phyloP scores from a whole-genome alignment of 768 basidiomycete genomes.

The Mycena venus region DNA sequence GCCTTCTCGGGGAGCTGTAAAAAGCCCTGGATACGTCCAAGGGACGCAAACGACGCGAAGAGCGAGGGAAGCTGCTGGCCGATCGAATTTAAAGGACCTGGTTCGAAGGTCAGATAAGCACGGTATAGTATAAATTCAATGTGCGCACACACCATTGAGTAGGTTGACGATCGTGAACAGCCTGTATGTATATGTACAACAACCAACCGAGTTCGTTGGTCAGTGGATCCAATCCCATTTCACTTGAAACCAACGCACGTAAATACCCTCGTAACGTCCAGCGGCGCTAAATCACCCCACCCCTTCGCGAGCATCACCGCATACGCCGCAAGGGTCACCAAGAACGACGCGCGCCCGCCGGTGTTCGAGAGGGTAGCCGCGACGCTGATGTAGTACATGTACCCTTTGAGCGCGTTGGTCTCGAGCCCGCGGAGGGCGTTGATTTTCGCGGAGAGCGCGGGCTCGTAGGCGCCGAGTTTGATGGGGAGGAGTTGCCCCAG shows the following conservation, averaged over 20 bases:
- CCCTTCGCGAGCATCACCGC: constrained; percentile 8
- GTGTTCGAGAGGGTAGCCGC: constrained; percentile 7
- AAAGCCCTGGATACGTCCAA: constrained; percentile 23
- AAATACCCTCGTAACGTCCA: constrained; percentile 15
- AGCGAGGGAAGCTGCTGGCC: constrained; percentile 10
- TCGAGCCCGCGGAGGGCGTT: constrained; percentile 10
- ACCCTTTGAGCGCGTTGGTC: neutral
- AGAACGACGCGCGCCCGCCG: constrained; percentile 11
- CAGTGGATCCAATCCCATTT: too few relatives aligned
- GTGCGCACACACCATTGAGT: neutral
- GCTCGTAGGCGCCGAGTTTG: constrained; percentile 27
- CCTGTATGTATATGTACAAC: too few relatives aligned
- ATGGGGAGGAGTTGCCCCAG: constrained; percentile 28
- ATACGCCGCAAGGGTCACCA: constrained; percentile 21
- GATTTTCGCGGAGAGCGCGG: neutral
- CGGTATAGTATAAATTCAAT: neutral
- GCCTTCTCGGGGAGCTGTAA: constrained; percentile 26
- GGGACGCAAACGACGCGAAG: constrained; percentile 21
- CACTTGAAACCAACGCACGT: too few relatives aligned
- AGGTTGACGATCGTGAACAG: constrained; percentile 13
- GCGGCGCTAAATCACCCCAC: neutral
- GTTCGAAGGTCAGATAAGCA: neutral
- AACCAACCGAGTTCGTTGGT: neutral
- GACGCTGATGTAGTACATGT: neutral
- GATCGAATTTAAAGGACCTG: constrained; percentile 8